Conservation (phyloP, 2,329 filamentous ascomycete species). For the Xylariaceae sp. region DNA sequence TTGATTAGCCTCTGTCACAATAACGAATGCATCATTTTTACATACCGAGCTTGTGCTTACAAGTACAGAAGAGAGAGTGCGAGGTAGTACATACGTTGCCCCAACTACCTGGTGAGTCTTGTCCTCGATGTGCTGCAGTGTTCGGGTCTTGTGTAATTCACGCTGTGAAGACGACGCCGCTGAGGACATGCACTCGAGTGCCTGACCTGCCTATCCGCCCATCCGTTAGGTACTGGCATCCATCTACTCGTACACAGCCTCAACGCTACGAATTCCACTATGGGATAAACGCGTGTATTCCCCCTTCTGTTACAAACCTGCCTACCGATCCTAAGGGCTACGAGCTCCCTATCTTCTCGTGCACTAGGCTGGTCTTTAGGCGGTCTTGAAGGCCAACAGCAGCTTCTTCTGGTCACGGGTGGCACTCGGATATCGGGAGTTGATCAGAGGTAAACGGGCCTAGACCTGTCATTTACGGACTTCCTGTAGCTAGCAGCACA, state of each 20-base stretch:
- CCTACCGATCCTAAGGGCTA: not conserved
- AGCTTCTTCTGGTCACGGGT: not conserved
- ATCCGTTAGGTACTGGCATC: no score
- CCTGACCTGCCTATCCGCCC: no score
- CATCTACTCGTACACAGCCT: no score
- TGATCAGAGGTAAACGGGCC: not conserved
- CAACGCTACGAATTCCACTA: no score
- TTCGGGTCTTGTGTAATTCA: no score
- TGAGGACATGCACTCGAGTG: no score
- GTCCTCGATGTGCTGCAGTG: no score
- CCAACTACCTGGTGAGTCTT: not conserved
- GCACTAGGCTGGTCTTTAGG: not conserved
- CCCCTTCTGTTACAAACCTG: not conserved
- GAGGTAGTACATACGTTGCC: not conserved
- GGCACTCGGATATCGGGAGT: not conserved
- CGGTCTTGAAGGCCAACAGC: not conserved
- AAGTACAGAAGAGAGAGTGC: not conserved
- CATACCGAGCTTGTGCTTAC: not conserved
- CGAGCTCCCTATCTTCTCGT: not conserved
- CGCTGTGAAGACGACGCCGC: no score
- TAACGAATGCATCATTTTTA: not conserved
- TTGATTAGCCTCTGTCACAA: not conserved
- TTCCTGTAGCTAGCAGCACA: not conserved
- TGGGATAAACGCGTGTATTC: no score
- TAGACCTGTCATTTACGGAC: not conserved